Evolutionary conservation across 169 alveolate species (phyloP).

Genomic region (Perkinsus olseni): DNA sequence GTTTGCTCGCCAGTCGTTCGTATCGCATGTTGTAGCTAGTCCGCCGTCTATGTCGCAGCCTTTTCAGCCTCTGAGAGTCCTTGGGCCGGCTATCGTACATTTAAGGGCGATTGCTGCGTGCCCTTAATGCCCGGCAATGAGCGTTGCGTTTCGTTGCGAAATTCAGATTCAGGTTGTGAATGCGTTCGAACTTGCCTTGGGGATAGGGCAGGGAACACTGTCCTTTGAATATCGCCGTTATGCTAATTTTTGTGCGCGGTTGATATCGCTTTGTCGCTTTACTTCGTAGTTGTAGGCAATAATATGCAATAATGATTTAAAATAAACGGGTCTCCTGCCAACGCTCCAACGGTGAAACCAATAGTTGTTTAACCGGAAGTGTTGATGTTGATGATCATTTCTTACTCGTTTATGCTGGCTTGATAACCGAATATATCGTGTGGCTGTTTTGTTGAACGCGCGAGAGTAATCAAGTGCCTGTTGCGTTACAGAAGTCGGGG

Average conservation of each 20-base stretch:
- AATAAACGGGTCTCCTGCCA: neutral
- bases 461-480: neutral
- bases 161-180: no score
- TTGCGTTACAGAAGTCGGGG: no score
- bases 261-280: neutral
- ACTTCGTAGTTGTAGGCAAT: neutral
- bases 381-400: neutral
- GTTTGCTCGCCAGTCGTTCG: no score
- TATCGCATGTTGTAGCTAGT: no score
- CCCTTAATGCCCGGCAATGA: no score
- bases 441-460: neutral
- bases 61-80: no score
- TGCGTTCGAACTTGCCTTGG: no score
- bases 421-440: neutral
- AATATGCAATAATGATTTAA: neutral
- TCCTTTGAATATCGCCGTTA: neutral
- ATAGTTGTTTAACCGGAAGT: neutral
- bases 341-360: neutral
- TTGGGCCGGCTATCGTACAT: no score
- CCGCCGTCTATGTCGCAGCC: no score
- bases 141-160: no score
- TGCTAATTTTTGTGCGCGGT: neutral
- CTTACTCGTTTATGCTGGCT: neutral
- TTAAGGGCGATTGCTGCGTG: no score
- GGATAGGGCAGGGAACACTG: no score